phyloP scores from a whole-genome alignment of 78 protist genomes.

The Dictyostelium purpureum region DNA sequence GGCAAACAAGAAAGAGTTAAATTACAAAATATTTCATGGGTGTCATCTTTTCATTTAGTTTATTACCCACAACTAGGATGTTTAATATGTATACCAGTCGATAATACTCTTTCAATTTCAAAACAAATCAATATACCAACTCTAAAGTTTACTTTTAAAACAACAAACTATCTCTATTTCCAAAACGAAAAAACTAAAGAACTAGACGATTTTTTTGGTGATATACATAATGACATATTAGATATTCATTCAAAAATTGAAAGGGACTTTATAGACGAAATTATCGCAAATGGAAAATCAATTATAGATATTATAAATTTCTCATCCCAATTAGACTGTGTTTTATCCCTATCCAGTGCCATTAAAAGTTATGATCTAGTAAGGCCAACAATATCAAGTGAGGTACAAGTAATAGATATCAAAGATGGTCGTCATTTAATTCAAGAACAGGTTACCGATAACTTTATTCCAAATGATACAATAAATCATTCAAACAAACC shows the following conservation, averaged over 20 bases:
- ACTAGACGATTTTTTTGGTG: constrained; percentile 64
- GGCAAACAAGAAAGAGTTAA: constrained; percentile 38
- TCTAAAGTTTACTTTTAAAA: constrained; percentile 10
- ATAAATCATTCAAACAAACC: not conserved
- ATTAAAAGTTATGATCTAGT: not conserved
- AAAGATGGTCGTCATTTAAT: constrained; percentile 40
- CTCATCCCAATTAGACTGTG: constrained; percentile 34
- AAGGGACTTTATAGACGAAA: constrained; percentile 10
- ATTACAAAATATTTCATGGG: constrained; percentile 7
- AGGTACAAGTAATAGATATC: not conserved
- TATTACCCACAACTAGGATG: constrained; percentile 76
- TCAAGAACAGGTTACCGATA: constrained; percentile 27
- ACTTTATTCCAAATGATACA: constrained; percentile 61
- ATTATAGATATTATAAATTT: not conserved
- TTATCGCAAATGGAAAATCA: not conserved
- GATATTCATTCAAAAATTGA: constrained; percentile 56
- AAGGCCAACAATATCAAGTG: not conserved
- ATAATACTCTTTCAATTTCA: not conserved
- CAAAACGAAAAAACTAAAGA: constrained; percentile 51
- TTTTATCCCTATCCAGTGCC: constrained; percentile 6
- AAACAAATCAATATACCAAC: constrained; percentile 7
- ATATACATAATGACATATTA: constrained; percentile 61
- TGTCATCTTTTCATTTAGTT: constrained; percentile 46
- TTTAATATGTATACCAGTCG: constrained; percentile 56
- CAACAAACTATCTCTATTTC: constrained; percentile 35